A percentile compares a stretch with the other conserved stretches of the same genome.
Conservation (phyloP, 345 rosid species). For the Hibiscus tridactylites region DNA sequence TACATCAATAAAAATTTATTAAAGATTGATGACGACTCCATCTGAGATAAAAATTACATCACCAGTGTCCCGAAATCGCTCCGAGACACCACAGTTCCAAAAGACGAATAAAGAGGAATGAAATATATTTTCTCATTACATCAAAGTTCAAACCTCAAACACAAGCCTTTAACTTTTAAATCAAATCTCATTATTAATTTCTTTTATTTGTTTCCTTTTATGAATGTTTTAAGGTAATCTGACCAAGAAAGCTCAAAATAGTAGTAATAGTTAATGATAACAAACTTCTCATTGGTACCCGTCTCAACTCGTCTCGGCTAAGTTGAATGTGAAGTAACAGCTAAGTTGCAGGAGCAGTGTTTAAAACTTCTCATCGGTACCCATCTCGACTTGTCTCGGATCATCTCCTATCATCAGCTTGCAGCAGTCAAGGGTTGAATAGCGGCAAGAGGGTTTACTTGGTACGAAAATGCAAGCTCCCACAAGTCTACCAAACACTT, state of each 20-base stretch:
- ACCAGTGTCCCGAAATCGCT: too few relatives aligned
- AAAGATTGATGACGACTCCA: too few relatives aligned
- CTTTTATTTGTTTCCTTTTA: not conserved
- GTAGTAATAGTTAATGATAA: not conserved
- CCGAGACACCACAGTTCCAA: too few relatives aligned
- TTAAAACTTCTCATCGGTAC: not conserved
- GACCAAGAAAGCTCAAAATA: too few relatives aligned
- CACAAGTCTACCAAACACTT: constrained; percentile 68
- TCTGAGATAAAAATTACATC: too few relatives aligned
- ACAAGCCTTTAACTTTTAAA: not conserved
- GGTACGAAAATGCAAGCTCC: constrained; percentile 87
- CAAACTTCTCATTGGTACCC: not conserved
- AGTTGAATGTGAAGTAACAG: not conserved
- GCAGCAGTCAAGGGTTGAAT: constrained; percentile 58
- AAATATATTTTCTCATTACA: not conserved
- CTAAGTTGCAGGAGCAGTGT: not conserved
- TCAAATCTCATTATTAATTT: not conserved
- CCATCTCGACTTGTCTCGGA: not conserved
- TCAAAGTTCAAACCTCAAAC: not conserved
- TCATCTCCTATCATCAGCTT: constrained; percentile 30
- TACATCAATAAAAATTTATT: too few relatives aligned
- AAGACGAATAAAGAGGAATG: too few relatives aligned
- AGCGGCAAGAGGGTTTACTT: constrained; percentile 86
- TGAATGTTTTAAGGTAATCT: not conserved
- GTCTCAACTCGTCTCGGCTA: too few relatives aligned